These are phyloP conservation scores for Boletus coccyginus DNA, from an alignment of 768 basidiomycete species.

Conservation along the genomic window DNA sequence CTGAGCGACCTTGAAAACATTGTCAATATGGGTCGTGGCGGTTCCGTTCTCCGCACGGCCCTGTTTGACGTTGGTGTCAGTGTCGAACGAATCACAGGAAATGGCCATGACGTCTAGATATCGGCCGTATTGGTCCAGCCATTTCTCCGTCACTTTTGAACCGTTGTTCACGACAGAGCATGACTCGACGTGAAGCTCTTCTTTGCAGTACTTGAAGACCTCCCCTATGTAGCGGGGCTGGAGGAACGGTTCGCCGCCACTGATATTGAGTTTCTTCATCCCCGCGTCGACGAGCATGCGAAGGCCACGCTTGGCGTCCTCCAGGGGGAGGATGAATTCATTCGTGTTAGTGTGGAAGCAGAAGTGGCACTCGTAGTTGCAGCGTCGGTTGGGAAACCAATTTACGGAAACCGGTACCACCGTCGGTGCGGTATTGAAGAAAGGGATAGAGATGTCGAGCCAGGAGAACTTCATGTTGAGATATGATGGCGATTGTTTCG, in stretches of 20 bases:
- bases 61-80: slow-evolving; percentile 35
- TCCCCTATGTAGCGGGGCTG: slow-evolving; percentile 38
- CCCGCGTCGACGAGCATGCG: slow-evolving; percentile 32
- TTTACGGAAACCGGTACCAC: slow-evolving; percentile 24
- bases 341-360: slow-evolving; percentile 42
- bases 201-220: slow-evolving; percentile 37
- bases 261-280: slow-evolving; percentile 38
- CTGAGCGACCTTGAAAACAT: slow-evolving; percentile 35
- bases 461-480: slow-evolving; percentile 13
- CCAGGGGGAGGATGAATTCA: slow-evolving; percentile 32
- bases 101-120: slow-evolving; percentile 43
- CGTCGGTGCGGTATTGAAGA: slow-evolving; percentile 7
- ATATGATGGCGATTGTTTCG: background rate
- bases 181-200: slow-evolving; percentile 35
- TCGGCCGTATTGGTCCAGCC: slow-evolving; percentile 38
- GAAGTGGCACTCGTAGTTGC: slow-evolving; percentile 39
- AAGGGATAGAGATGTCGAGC: slow-evolving; percentile 18
- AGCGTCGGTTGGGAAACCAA: slow-evolving; percentile 26
- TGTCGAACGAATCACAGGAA: slow-evolving; percentile 40
- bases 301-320: slow-evolving; percentile 35
- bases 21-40: slow-evolving; percentile 29
- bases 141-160: slow-evolving; percentile 41
- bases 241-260: slow-evolving; percentile 38
- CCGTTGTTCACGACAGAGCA: slow-evolving; percentile 36
- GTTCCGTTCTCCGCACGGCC: slow-evolving; percentile 34